A percentile compares a stretch with the other conserved stretches of the same genome.
phyloP scores from a whole-genome alignment of 495 filamentous ascomycete species.

The Trichocladium uniseriatum region DNA sequence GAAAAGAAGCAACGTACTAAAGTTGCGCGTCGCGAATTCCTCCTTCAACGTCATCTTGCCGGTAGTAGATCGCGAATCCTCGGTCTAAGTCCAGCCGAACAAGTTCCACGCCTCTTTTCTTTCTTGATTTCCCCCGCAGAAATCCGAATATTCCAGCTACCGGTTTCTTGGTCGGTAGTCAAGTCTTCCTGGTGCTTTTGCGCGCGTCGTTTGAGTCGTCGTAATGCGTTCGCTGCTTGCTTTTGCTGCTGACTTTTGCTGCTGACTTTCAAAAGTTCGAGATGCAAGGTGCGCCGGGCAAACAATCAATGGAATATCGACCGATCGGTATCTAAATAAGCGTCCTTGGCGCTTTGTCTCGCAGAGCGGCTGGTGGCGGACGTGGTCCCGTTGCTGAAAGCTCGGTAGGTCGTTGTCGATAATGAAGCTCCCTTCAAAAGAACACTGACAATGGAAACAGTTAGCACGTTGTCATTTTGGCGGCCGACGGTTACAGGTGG shows the following conservation, averaged over 20 bases:
- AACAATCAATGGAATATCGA: not conserved
- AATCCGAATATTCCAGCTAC: not conserved
- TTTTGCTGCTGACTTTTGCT: not conserved
- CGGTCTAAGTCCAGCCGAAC: not conserved
- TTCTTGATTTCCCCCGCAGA: too few species aligned
- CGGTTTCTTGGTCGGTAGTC: not conserved
- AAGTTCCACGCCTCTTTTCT: not conserved
- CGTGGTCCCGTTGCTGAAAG: too few species aligned
- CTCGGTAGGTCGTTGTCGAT: too few species aligned
- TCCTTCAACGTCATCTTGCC: slow-evolving; percentile 46
- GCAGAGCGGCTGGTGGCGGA: too few species aligned
- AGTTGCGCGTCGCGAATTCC: slow-evolving; percentile 93
- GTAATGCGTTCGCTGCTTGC: not conserved
- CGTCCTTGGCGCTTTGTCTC: slow-evolving; percentile 4
- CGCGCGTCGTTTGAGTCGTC: too few species aligned
- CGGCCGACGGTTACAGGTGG: slow-evolving; percentile 1
- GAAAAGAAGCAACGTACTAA: slow-evolving; percentile 74
- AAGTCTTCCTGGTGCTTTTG: not conserved
- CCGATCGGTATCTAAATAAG: slow-evolving; percentile 1
- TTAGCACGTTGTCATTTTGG: slow-evolving; percentile 9
- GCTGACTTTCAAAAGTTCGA: not conserved
- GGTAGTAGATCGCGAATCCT: not conserved
- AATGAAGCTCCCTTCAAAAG: not conserved
- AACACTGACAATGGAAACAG: slow-evolving; percentile 6
- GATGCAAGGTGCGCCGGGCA: not conserved